Conservation (phyloP, 176 grass and related monocot genomes). For the Avena insularis region DNA sequence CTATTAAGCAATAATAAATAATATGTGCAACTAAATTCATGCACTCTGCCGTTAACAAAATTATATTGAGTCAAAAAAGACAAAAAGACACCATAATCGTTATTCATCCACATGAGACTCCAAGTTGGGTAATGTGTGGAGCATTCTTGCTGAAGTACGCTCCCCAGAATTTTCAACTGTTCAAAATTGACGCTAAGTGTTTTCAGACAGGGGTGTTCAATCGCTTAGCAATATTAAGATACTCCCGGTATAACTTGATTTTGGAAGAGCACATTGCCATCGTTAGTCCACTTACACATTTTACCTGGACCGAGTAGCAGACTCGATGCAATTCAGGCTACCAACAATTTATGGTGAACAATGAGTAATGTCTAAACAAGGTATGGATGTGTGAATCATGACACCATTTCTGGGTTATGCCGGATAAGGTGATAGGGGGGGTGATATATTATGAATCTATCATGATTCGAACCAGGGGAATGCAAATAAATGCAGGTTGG, state of each 20-base stretch:
- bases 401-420: not conserved
- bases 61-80: constrained; percentile 10
- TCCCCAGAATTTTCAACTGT: not conserved
- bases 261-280: not conserved
- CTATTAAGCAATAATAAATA: not conserved
- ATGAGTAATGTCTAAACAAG: not conserved
- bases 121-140: not conserved
- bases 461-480: not conserved
- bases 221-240: not conserved
- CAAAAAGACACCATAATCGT: not conserved
- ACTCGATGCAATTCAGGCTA: not conserved
- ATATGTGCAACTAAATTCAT: not conserved
- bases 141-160: not conserved
- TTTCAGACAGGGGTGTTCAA: not conserved
- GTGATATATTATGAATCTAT: not conserved
- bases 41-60: not conserved
- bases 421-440: not conserved
- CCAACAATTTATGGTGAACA: not conserved
- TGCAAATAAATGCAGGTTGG: not conserved
- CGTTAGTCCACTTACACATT: not conserved
- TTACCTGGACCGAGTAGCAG: not conserved
- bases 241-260: not conserved
- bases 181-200: not conserved
- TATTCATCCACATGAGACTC: not conserved
- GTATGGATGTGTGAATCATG: not conserved